Base-by-base conservation (phyloP, 192 early-diverging fungal species). In the Funneliformis mosseae region DNA sequence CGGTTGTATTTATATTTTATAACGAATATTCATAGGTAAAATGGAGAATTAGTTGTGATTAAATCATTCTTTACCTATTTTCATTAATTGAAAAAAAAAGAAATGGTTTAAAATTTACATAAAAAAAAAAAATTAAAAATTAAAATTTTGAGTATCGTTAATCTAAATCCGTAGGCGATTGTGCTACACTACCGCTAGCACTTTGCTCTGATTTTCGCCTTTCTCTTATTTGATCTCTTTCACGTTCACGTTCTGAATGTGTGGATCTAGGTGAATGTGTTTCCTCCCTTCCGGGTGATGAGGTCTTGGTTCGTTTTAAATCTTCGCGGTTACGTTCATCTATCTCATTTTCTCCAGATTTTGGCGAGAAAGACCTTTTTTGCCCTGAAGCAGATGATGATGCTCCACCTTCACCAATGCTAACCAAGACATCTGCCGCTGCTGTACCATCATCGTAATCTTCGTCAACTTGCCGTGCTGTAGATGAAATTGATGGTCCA, bases 161-260 rank as follows among this genome's bases (percentile, higher is more conserved):
- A 55, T 55, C 50, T 55, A 55, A 55, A 21, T 55, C 50, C 9
- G 69, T 71, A 10, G 74, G 74, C 21, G 74, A 76, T 27, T 76
- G 74, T 6, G 74, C 3, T 3, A 25, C 38, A 33, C 77, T 50
- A 38, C 45, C 77, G 55, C 68, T 79, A 46, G 43, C 77, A 69
- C 77, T 79, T 79, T 79, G 77, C 10, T 79, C 77, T 9, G 77
- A 78, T 39, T 79, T 79, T 69, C 77, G 63, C 14, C 77, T 38
- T 14, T 79, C 77, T 69, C 77, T 28, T 64, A 33, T 18, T 64
- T 43, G 16, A 43, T 42, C 14, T 23, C 59, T 50, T 50, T 77
- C 76, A 66, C 76, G 63, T 43, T 77, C 76, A 27, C 76, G 59
- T 64, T 79, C 77, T 43, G 68, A 67, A 38, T 38, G 64, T 5